Percentiles rank a stretch among this genome's conserved stretches.
These are phyloP conservation scores for Lantana camara DNA, from an alignment of 257 asterid genomes.

Conservation along the genomic window DNA sequence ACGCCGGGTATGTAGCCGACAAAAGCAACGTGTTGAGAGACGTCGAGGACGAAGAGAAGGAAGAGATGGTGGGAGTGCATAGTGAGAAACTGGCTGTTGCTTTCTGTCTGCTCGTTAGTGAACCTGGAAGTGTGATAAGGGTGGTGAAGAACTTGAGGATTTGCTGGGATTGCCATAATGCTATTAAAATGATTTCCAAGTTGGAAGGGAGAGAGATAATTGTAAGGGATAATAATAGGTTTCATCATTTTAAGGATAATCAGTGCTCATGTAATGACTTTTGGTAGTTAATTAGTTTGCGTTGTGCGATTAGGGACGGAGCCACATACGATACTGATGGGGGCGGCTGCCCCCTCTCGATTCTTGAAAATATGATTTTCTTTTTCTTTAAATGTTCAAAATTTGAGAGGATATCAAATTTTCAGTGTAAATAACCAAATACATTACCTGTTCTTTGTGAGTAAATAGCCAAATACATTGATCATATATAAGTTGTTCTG, in stretches of 20 bases:
- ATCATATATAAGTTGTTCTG: too few species aligned
- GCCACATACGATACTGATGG: too few species aligned
- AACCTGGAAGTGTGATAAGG: slow-evolving; percentile 46
- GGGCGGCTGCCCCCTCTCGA: too few species aligned
- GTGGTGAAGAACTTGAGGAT: slow-evolving; percentile 70
- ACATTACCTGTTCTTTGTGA: too few species aligned
- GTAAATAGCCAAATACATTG: too few species aligned
- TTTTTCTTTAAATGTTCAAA: too few species aligned
- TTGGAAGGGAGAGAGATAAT: slow-evolving; percentile 54
- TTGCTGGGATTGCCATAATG: slow-evolving; percentile 70
- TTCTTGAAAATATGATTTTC: too few species aligned
- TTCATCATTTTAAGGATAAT: slow-evolving; percentile 54
- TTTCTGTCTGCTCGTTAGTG: slow-evolving; percentile 52
- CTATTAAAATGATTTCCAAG: slow-evolving; percentile 59
- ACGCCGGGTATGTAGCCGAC: slow-evolving; percentile 56
- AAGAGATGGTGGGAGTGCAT: slow-evolving; percentile 64
- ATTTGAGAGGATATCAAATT: too few species aligned
- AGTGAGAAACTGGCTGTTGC: slow-evolving; percentile 70
- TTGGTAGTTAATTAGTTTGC: slow-evolving; percentile 52
- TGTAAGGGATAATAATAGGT: slow-evolving; percentile 67
- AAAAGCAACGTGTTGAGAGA: slow-evolving; percentile 55
- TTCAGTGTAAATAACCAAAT: too few species aligned
- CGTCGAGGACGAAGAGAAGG: slow-evolving; percentile 74
- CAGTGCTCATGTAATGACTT: slow-evolving; percentile 71
- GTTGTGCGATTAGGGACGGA: background rate